phyloP scores from a whole-genome alignment of 225 moss, liverwort and hornwort species.

The Ulota crispa region DNA sequence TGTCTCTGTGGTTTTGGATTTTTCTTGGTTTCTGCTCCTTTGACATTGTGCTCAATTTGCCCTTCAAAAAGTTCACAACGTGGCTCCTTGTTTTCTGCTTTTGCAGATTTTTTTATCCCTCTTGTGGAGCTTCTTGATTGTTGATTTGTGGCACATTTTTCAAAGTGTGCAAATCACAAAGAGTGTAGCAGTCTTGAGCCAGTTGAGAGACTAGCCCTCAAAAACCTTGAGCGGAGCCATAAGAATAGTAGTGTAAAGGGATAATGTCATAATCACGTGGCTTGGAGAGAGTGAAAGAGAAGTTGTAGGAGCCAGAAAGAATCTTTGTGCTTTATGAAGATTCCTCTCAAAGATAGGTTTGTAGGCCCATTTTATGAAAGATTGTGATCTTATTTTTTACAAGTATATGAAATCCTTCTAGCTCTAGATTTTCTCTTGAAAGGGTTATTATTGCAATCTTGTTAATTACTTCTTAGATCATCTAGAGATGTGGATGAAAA shows the following conservation, averaged over 20 bases:
- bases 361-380: neutral
- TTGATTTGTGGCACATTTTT: neutral
- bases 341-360: neutral
- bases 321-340: neutral
- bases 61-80: no score
- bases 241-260: neutral
- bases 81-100: neutral
- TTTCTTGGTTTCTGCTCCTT: conserved; percentile 10
- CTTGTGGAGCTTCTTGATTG: conserved; percentile 23
- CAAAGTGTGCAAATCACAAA: neutral
- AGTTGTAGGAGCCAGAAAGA: neutral
- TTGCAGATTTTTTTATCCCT: neutral
- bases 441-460: neutral
- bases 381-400: conserved; percentile 9
- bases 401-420: neutral
- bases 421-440: conserved; percentile 1
- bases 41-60: neutral
- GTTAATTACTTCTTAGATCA: neutral
- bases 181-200: neutral
- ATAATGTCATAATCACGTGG: neutral
- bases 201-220: neutral
- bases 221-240: neutral
- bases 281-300: neutral
- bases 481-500: neutral
- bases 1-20: neutral